Base-by-base conservation (phyloP, 1,284 basidiomycete species). In the Irpex rosettiformis region DNA sequence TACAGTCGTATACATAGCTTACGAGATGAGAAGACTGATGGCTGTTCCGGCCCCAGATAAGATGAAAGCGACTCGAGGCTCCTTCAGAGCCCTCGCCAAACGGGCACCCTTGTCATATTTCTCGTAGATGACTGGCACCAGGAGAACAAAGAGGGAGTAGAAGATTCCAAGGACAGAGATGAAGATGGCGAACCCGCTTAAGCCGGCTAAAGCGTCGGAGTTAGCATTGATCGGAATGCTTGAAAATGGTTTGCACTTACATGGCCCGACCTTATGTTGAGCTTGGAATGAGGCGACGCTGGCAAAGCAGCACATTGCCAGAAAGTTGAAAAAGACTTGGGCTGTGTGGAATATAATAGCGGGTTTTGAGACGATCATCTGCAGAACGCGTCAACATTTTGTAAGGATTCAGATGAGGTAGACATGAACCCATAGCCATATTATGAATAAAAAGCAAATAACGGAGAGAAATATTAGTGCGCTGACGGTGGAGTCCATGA, bases 271-370 rank as follows among this genome's bases (percentile, higher is more conserved):
- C 18, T 77, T 66, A 84, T 85, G 94, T 66, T 89, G 88, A 4
- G 88, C 86, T 66, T 96, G 94, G 71, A 96, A 96, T 21, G 79
- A 78, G 0, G 93, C 93, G 2, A 93, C 89, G 63, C 88, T 88
- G 3, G 88, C 93, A 67, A 92, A 93, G 69, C 91, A 94, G 57
- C 87, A 89, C 84, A 95, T 89, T 8, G 91, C 85, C 51, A 96
- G 79, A 69, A 96, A 95, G 70, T 89, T 88, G 83, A 95, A 93
- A 78, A 96, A 94, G 57, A 85, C 80, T 77, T 94, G 87, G 1
- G 80, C 84, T 22, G 80, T 72, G 70, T 89, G 83, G 70, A 87
- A 86, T 52, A 91, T 78, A 66, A 92, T 88, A 59, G 84, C 79
- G 8, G 88, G 86, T 76, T 91, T 92, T 25, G 89, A 88, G 30